Evolutionary conservation across 176 grass and related monocot genomes (phyloP), one percentile per base, ranked within the genome.

Genomic region (Pontederia paniculata): DNA sequence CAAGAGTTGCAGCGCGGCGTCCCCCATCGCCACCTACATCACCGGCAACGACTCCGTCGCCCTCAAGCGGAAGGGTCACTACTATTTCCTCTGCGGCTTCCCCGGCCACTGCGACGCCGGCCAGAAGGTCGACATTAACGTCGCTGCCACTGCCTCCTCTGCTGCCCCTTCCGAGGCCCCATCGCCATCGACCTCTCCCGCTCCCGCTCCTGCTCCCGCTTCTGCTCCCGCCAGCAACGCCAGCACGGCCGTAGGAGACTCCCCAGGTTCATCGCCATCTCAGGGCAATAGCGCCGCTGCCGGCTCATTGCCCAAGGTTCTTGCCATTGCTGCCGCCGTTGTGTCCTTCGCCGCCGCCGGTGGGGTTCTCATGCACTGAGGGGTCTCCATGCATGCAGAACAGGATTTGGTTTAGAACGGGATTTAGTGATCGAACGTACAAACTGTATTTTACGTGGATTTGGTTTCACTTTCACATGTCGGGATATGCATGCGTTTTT

Each of bases 51-150:
- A 91, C 72, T 83, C 88, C n/a, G 41, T 91, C 47, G 60, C 73
- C 48, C 70, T 91, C 42, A 91, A 83, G 67, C 63, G 65, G 55
- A 56, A 69, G n/a, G 82, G 78, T 23, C 59, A 70, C 68, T 78
- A 80, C 72, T 91, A 82, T 76, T 91, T 91, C 78, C 11, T 91
- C 60, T 91, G 88, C 67, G 88, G 88, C 71, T 50, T 74, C 78
- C n/a, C 82, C 58, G 56, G 69, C 23, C 88, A 91, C 75, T 86
- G 88, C 62, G 22, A 48, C 48, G 23, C 51, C 0, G 88, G 88
- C 18, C 88, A 91, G 70, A 91, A 91, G 72, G 88, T 91, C 42
- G 79, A 75, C 72, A 55, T 84, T 57, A 46, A 28, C 44, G 73
- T 85, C 45, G 13, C n/a, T 64, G 0, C 44, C 23, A 11, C n/a